A percentile compares a stretch with the other conserved stretches of the same genome.
Evolutionary conservation across 352 stramenopile genomes (phyloP).

Genomic region (Phytophthora cactorum): DNA sequence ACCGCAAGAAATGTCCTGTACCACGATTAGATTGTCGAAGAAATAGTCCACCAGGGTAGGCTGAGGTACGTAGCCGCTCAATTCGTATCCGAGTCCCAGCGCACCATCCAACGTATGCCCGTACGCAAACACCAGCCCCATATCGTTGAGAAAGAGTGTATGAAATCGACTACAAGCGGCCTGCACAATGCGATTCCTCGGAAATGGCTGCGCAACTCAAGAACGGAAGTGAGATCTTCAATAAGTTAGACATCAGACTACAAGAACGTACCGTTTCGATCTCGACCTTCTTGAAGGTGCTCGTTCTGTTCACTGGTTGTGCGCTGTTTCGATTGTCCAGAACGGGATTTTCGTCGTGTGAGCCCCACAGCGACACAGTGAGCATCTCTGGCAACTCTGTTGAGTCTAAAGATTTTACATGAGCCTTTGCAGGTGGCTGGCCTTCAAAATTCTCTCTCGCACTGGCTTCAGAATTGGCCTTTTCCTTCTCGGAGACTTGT

Average conservation of each 20-base stretch:
- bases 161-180: conserved; percentile 66
- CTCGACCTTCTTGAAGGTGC: conserved; percentile 27
- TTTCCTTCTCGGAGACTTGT: background rate
- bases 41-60: conserved; percentile 63
- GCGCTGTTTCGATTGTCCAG: background rate
- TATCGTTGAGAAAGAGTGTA: conserved; percentile 67
- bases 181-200: conserved; percentile 65
- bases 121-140: conserved; percentile 68
- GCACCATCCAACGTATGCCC: conserved; percentile 60
- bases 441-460: background rate
- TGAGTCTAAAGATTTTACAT: background rate
- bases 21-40: conserved; percentile 48
- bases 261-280: conserved; percentile 44
- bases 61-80: conserved; percentile 25
- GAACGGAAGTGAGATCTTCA: background rate
- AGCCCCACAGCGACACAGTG: conserved; percentile 25
- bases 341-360: conserved; percentile 13
- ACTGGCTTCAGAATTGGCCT: background rate
- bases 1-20: conserved; percentile 55
- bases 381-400: conserved; percentile 19
- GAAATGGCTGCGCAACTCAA: conserved; percentile 41
- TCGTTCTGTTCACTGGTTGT: background rate
- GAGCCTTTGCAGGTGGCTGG: background rate
- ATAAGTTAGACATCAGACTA: background rate
- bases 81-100: conserved; percentile 43